A percentile compares a stretch with the other conserved stretches of the same genome.
phyloP scores from a whole-genome alignment of 2,329 filamentous ascomycete genomes.

The Trichoderma arundinaceum region DNA sequence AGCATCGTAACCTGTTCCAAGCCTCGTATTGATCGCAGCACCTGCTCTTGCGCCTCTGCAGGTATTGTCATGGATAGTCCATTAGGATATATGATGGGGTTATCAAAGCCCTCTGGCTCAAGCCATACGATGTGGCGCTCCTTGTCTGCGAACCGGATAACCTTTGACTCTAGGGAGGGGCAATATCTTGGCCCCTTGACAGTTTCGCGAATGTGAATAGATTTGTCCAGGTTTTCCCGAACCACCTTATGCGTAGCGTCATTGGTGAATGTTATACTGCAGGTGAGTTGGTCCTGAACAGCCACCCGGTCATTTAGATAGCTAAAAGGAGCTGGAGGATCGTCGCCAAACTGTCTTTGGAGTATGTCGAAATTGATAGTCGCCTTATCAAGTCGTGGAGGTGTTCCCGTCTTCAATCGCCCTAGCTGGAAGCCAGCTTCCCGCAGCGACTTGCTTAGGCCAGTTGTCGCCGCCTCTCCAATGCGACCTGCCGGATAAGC shows the following conservation, averaged over 20 bases:
- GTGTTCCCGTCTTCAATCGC: constrained; percentile 92
- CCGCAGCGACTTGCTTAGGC: constrained; percentile 85
- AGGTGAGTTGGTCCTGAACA: constrained; percentile 82
- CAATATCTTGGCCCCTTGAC: constrained; percentile 95
- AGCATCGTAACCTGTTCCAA: constrained; percentile 90
- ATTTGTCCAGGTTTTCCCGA: constrained; percentile 89
- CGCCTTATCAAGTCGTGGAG: constrained; percentile 79
- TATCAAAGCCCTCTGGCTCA: constrained; percentile 93
- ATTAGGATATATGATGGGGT: constrained; percentile 90
- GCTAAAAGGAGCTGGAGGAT: constrained; percentile 88
- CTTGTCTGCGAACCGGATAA: constrained; percentile 85
- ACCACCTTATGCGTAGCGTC: constrained; percentile 81
- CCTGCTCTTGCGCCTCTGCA: constrained; percentile 79
- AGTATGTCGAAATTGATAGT: constrained; percentile 80
- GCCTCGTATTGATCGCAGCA: constrained; percentile 85
- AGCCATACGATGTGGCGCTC: constrained; percentile 90
- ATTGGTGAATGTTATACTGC: constrained; percentile 88
- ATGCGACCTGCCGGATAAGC: constrained; percentile 86
- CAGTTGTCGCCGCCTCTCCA: constrained; percentile 91
- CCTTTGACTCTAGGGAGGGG: constrained; percentile 91
- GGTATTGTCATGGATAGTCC: constrained; percentile 97
- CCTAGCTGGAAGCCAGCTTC: constrained; percentile 90
- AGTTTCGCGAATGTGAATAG: constrained; percentile 93
- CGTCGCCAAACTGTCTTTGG: constrained; percentile 78
- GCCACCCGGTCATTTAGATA: constrained; percentile 81